Conservation (phyloP, 768 basidiomycete species). For the Mrakia frigida region DNA sequence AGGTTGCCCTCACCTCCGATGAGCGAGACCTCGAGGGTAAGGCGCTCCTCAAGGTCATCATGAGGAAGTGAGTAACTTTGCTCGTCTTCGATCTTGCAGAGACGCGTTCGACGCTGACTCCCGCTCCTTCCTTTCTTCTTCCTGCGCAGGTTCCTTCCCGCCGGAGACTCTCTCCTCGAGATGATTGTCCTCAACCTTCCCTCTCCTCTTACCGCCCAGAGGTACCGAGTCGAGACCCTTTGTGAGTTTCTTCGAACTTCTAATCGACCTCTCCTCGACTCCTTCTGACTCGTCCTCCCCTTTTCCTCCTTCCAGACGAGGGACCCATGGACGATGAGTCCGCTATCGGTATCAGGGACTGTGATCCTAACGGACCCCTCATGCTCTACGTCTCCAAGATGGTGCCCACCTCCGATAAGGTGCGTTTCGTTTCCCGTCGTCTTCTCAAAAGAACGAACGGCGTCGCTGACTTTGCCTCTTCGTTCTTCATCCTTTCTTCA, state of each 20-base stretch:
- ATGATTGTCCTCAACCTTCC: constrained; percentile 99
- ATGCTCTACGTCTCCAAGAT: constrained; percentile 99
- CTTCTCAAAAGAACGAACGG: no score
- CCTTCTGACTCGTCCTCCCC: no score
- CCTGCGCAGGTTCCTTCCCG: constrained; percentile 70
- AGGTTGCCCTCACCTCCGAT: constrained; percentile 76
- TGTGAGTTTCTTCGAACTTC: neutral
- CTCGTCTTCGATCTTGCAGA: neutral
- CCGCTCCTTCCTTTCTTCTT: neutral
- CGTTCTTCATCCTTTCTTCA: no score
- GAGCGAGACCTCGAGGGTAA: constrained; percentile 95
- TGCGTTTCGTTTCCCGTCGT: no score
- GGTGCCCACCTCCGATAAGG: constrained; percentile 98
- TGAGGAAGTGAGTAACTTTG: constrained; percentile 64
- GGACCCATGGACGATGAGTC: constrained; percentile 99
- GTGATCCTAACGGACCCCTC: constrained; percentile 91
- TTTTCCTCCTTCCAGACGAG: constrained; percentile 56
- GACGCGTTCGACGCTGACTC: neutral
- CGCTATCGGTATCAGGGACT: constrained; percentile 95
- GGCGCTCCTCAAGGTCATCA: constrained; percentile 89
- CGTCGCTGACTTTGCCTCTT: no score
- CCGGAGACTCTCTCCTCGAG: constrained; percentile 95
- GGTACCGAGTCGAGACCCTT: constrained; percentile 97
- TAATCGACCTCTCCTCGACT: no score
- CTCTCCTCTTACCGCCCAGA: constrained; percentile 92